Base-by-base conservation (phyloP, 2,329 filamentous ascomycete genomes). In the Phialemonium atrogriseum region DNA sequence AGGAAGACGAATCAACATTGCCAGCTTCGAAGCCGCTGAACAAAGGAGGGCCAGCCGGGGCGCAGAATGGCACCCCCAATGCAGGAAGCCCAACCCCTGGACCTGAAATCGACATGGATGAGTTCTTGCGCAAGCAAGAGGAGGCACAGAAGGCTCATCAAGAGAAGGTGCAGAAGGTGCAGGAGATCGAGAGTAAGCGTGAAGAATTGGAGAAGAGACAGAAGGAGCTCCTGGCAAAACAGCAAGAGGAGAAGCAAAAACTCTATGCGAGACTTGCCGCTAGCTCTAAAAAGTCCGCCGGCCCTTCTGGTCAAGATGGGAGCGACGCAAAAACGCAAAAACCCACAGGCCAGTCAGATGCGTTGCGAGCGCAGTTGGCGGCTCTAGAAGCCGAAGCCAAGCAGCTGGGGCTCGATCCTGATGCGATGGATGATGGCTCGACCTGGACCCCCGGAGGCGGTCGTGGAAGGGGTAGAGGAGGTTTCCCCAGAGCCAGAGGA, bases 311-410 rank as follows among this genome's bases (percentile, higher is more conserved):
- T 19, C 35, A 35, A 21, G 7, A n/a, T 14, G 18, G 32, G 5
- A 20, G 18, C 30, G 30, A 15, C 17, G 19, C 42, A 8, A 43
- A 48, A 7, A 44, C 42, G 10, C 27, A 34, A 27, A 62, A 51
- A 44, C 49, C 45, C 8, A 40, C 46, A 30, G 58, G 66, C 5
- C 66, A 77, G 44, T 80, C 80, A 2, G 74, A 78, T 30, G 67
- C 69, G 25, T 62, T 89, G n/a, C 75, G 77, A 26, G 78, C 78
- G 3, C 79, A 84, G 48, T 62, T 88, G 10, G 80, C 80, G 2
- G 74, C 70, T n/a, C 60, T 88, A 6, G 77, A 87, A 49, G 77
- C 75, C 14, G 83, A 87, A 55, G 83, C 83, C 10, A 70, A 71
- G 45, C 69, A 70, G 7, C 62, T 87, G 20, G 82, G 82, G 7